Evolutionary conservation across 805 yeast species (phyloP), one percentile per base, ranked within the genome.

Genomic region (Candida chilensis): DNA sequence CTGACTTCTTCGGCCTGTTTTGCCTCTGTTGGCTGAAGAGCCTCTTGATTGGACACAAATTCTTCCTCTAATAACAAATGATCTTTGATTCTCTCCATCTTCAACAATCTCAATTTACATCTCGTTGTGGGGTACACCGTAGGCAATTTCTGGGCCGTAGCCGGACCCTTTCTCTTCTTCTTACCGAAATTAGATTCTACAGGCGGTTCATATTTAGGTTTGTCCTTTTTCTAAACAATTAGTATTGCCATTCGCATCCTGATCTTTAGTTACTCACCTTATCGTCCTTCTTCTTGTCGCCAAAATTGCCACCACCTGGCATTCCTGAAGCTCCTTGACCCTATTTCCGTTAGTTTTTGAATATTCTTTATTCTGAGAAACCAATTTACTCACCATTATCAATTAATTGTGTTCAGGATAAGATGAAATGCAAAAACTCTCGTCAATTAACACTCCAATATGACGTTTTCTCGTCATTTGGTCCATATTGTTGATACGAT

Each of bases 121-220:
- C 98, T 78, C 19, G 96, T 92, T 45, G 78, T 83, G 30, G 98
- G 98, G 47, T 78, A 73, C 22, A 92, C 94, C 28, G 71, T 68
- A 4, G 98, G 98, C 38, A 92, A 70, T 49, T 80, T 86, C 38
- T 72, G 74, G 26, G 78, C 85, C 16, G 94, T 82, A 32, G 85
- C 84, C 31, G 92, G 94, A 5, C 95, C 95, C 67, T 80, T 86
- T 67, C 92, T 78, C 64, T 84, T 83, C 71, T 86, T 88, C 56
- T 85, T 82, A 34, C 95, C 95, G 47, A 86, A 82, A 41, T 88
- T 78, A 5, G 95, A 80, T 58, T 90, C 94, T 37, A 90, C 96
- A 11, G 98, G 98, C 20, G 98, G 97, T 59, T 92, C 98, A 57
- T 90, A 92, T 66, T 88, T 90, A 48, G 96, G 97, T 60, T 90